Evolutionary conservation across 2,329 filamentous ascomycete species (phyloP), one percentile per base, ranked within the genome.

Genomic region (Botrytis deweyae): DNA sequence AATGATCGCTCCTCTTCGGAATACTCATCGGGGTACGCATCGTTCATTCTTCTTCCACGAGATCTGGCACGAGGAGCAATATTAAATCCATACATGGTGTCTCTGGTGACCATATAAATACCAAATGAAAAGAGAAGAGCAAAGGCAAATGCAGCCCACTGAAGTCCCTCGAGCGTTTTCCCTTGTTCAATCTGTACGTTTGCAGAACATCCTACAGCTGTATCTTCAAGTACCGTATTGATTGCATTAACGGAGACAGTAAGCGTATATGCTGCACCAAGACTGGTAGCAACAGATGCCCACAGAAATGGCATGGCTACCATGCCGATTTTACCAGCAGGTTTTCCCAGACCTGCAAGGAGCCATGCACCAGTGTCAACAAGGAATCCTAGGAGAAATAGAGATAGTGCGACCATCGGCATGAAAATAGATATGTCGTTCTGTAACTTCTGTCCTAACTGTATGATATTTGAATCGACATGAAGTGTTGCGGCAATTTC

Each of bases 81-180:
- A 18, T 65, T 55, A 22, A 72, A 72, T 40, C 70, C 70, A 52
- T 72, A 72, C 40, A 63, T 49, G 16, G 40, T 55, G 22, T 72
- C 70, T 65, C 70, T 72, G 25, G 70, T 62, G 25, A 72, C 42
- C 58, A 64, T 64, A 25, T 65, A 72, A 33, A 72, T 72, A 38
- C 58, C 70, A n/a, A 64, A 49, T 38, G 70, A 44, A 33, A 72
- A 72, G 16, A 72, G 29, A 18, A 64, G n/a, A 40, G 70, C 59
- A n/a, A 72, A 72, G n/a, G 12, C 70, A 29, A 49, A 64, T 18
- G 58, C 38, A 40, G 58, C 59, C 70, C 70, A 72, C 22, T 72
- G 42, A 7, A 72, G 70, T n/a, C 70, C 70, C 52, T 64, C 58
- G 9, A 72, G n/a, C 22, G 58, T 65, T 46, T 65, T 63, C 20